Evolutionary conservation across 1,284 basidiomycete species (phyloP), one percentile per base, ranked within the genome.

Genomic region (Malassezia globosa): DNA sequence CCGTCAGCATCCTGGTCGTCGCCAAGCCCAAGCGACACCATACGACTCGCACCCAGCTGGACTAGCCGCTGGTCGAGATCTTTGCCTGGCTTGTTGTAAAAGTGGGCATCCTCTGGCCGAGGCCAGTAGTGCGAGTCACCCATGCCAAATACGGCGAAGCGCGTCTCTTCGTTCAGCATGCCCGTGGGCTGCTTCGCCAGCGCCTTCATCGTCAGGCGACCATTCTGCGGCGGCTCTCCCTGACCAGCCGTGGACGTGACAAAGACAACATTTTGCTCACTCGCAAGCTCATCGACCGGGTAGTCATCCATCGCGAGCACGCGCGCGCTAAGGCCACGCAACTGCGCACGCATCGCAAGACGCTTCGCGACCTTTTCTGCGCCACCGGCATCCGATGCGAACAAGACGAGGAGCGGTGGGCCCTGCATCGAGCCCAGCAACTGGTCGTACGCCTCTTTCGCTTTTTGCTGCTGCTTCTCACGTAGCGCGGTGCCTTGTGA

Each of bases 121-220:
- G 94, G 94, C 92, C 92, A 99, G 76, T 99, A 99, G 75, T 95
- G 90, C 70, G 85, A 90, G 74, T 99, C 92, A 59, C 92, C 92
- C 82, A 99, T 85, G 44, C 78, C 90, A 63, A 97, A 95, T 48
- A 97, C 88, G 49, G 83, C 75, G 43, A 55, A 69, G 51, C 61
- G 60, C 49, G 59, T 42, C 33, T 60, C 51, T 42, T 61, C 64
- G 35, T 51, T 53, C 1, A 63, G 25, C 5, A 51, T 24, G 23
- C 48, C 46, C 16, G 33, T 38, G 14, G 52, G 27, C 45, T 77
- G 77, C 25, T 82, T 79, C 40, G 82, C 82, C 39, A 66, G 83
- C 2, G 85, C 79, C 76, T 94, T 97, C 78, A 84, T 83, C 70
- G 90, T 82, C 51, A 82, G 82, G 38, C 94, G 80, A 33, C 85